Evolutionary conservation across 2,329 filamentous ascomycete species (phyloP), one percentile per base, ranked within the genome.

Genomic region (Aspergillus sclerotialis): DNA sequence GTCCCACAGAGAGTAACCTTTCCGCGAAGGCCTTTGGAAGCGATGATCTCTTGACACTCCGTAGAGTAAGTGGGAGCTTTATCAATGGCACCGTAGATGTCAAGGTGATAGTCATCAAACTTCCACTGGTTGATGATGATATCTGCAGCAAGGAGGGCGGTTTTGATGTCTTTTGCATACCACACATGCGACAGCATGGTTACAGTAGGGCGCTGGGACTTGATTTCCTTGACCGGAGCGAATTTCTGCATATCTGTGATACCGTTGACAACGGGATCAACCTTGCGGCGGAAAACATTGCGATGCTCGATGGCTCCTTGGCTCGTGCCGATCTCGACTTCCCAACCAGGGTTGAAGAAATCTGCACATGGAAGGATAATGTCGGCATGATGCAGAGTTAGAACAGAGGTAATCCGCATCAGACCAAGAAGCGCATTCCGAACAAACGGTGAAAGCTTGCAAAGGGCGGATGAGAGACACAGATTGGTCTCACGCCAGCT

Each of bases 41-140:
- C 70, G 40, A 76, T 72, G 25, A 76, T 68, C 48, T 73, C 73
- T 50, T 70, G 72, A 56, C 69, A 78, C 49, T 70, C 73, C 0
- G 73, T 74, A 1, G 74, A 75, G 46, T 79, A 79, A 2, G 73
- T 69, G 0, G 76, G 76, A 15, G 76, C 69, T 41, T 77, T 76
- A 53, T 80, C 77, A 36, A 78, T 72, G 12, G 75, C 75, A 8
- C 77, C 77, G 46, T 80, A 81, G 12, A 81, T 72, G 38, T 77
- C 69, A 2, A 81, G 67, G 34, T 70, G 67, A 54, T 80, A 81
- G 39, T 80, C 76, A 27, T 67, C 70, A 55, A 81, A 80, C n/a
- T 76, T 76, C 68, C 72, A 80, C 45, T 76, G 68, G 49, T 81
- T 80, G 43, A 79, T 70, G 41, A 81, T 80, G 41, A 81, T 72